These are phyloP conservation scores for Hyaloscypha bicolor DNA, from an alignment of 495 filamentous ascomycete species.

Conservation along the genomic window DNA sequence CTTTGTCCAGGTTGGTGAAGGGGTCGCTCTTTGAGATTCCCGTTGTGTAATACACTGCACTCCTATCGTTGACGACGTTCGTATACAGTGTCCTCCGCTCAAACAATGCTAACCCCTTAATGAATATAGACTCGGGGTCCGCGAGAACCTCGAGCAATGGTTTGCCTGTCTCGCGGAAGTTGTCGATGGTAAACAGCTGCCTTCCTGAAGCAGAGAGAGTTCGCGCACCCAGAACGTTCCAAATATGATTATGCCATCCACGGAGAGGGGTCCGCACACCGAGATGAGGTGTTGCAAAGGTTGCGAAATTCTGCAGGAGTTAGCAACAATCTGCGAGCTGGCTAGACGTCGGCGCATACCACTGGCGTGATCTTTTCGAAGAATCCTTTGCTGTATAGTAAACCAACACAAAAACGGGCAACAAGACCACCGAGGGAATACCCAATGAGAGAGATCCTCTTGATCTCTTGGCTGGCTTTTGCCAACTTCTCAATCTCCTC, in stretches of 20 bases:
- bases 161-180: conserved; percentile 76
- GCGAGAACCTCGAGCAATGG: conserved; percentile 81
- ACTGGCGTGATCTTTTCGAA: conserved; percentile 79
- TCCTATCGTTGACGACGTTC: conserved; percentile 83
- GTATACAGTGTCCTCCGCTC: conserved; percentile 73
- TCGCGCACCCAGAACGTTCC: conserved; percentile 78
- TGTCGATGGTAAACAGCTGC: conserved; percentile 86
- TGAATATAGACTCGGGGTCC: conserved; percentile 84
- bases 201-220: conserved; percentile 78
- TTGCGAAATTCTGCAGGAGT: conserved; percentile 78
- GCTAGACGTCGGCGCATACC: conserved; percentile 37
- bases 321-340: not conserved
- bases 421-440: conserved; percentile 91
- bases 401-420: conserved; percentile 82
- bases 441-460: conserved; percentile 81
- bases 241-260: conserved; percentile 63
- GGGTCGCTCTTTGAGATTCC: conserved; percentile 74
- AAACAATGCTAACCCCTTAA: conserved; percentile 75
- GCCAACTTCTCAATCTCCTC: conserved; percentile 70
- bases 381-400: conserved; percentile 77
- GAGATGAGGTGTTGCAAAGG: conserved; percentile 88
- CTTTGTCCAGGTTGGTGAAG: conserved; percentile 62
- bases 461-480: conserved; percentile 66
- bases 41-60: conserved; percentile 81
- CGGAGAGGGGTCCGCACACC: conserved; percentile 76